Evolutionary conservation across 805 yeast species (phyloP).

Genomic region (Lipomyces kockii): DNA sequence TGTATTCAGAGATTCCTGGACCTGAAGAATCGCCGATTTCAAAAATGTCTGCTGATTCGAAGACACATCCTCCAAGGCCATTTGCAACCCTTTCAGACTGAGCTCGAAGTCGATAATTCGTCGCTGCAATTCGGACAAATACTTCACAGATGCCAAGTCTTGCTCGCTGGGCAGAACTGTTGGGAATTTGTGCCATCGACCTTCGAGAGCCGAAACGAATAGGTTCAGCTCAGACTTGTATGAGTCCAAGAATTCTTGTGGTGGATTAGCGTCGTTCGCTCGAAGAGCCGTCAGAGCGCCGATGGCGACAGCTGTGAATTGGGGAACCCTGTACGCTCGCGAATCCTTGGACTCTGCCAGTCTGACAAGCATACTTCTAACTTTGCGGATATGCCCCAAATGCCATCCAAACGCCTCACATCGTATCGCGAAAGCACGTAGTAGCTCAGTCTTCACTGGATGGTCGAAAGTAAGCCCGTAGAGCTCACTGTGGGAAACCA

Average conservation of each 20-base stretch:
- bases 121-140: conserved; percentile 7
- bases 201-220: neutral
- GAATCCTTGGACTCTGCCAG: neutral
- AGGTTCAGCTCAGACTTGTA: conserved; percentile 1
- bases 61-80: neutral
- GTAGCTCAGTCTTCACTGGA: conserved; percentile 1
- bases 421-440: conserved; percentile 5
- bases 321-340: conserved; percentile 2
- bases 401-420: neutral
- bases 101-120: conserved; percentile 7
- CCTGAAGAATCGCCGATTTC: neutral
- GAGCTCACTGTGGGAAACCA: neutral
- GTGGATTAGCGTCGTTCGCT: conserved; percentile 4
- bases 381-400: conserved; percentile 4
- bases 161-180: neutral
- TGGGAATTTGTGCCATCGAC: conserved; percentile 4
- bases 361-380: neutral
- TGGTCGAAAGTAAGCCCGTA: conserved; percentile 7
- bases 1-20: neutral
- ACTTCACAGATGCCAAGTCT: neutral
- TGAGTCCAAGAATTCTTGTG: neutral
- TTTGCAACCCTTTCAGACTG: neutral
- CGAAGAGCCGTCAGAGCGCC: conserved; percentile 2
- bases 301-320: neutral
- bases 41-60: neutral